A percentile compares a stretch with the other conserved stretches of the same genome.
These are phyloP conservation scores for Acaromyces ingoldii DNA, from an alignment of 1,284 basidiomycete species.

Conservation along the genomic window DNA sequence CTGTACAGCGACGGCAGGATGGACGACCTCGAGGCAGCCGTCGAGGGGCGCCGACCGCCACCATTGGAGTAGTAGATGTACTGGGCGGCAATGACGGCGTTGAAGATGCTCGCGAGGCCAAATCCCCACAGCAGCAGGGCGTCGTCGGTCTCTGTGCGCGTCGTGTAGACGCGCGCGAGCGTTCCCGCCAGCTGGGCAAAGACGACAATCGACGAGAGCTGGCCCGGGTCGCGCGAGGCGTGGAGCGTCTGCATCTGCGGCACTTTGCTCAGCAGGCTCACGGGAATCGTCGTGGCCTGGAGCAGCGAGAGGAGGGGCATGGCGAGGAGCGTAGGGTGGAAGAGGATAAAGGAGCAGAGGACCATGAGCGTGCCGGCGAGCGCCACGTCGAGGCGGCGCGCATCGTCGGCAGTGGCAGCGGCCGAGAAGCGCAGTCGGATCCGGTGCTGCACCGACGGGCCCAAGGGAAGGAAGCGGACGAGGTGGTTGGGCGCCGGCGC, in stretches of 20 bases:
- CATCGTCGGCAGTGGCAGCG: neutral
- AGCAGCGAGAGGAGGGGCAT: conserved; percentile 27
- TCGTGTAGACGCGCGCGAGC: conserved; percentile 48
- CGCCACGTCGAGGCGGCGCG: conserved; percentile 60
- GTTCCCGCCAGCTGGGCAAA: conserved; percentile 49
- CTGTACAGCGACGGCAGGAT: too few species aligned
- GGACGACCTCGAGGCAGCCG: too few species aligned
- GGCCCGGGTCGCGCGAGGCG: conserved; percentile 39
- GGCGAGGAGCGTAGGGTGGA: conserved; percentile 29
- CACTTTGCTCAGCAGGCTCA: conserved; percentile 47
- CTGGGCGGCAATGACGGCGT: conserved; percentile 44
- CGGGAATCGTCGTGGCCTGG: conserved; percentile 46
- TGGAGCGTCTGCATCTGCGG: conserved; percentile 49
- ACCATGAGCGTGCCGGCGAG: conserved; percentile 78
- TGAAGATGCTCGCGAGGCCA: conserved; percentile 47
- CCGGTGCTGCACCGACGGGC: neutral
- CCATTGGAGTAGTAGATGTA: too few species aligned
- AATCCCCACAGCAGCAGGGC: conserved; percentile 47
- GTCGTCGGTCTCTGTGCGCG: conserved; percentile 49
- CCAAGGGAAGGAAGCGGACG: conserved; percentile 59
- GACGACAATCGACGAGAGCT: conserved; percentile 48
- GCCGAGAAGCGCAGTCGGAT: neutral
- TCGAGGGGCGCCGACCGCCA: too few species aligned
- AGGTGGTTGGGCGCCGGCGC: conserved; percentile 26
- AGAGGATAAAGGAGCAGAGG: conserved; percentile 64